Base-by-base conservation (phyloP, 441 rosid species). In the California macrophylla region DNA sequence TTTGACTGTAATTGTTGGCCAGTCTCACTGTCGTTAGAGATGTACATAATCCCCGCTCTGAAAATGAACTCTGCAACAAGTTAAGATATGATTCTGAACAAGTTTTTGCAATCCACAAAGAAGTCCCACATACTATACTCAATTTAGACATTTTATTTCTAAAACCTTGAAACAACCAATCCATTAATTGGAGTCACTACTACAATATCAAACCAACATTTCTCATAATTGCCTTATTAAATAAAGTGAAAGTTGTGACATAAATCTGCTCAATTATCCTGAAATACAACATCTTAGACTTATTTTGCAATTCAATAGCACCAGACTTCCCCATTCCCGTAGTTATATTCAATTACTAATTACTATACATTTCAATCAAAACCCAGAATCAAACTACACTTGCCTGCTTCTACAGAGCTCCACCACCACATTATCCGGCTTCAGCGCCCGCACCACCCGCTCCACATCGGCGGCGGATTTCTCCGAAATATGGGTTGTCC, bases 31-130 rank as follows among this genome's bases (percentile, higher is more conserved):
- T 77, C 84, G 71, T 74, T 72, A 0, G 87, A 77, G 71, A 82
- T 75, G 77, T 87, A 91, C 96, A 91, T 91, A 50, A 93, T 93
- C 86, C 97, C 96, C 83, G 93, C 94, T 86, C 96, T 86, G 96
- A 78, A 86, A 83, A 76, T 63, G 66, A 82, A 61, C 83, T 84
- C 90, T 87, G 86, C 85, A 78, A 68, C 74, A 73, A 76, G 72
- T 68, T 76, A 76, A 83, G 79, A 72, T 58, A 54, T 67, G 76
- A 72, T 47, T 47, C 56, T 47, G 23, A 47, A 47, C 56, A 16
- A n/a, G 56, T n/a, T 16, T 21, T n/a, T 16, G 56, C 18, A 47
- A 47, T 13, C 3, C 50, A 42, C 13, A 13, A 42, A 13, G 50
- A 8, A 36, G 50, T 40, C 15, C 2, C 50, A 9, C 50, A 12